Conservation (phyloP, 352 stramenopile species). For the Phytophthora ohioensis region DNA sequence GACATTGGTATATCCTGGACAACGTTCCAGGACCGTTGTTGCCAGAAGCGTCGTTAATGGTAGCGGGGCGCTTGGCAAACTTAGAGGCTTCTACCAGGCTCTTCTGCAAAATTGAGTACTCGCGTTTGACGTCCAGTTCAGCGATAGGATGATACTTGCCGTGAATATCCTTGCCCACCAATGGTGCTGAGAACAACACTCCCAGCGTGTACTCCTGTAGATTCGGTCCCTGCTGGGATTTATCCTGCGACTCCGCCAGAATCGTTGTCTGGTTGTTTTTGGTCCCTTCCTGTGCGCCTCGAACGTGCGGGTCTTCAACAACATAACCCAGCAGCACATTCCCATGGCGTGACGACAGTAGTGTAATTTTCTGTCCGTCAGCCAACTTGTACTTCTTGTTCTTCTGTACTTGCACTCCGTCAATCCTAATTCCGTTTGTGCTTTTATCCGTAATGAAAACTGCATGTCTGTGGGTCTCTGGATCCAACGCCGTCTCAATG, state of each 20-base stretch:
- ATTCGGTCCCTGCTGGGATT: conserved; percentile 63
- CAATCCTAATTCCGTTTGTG: conserved; percentile 77
- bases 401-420: conserved; percentile 62
- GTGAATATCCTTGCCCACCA: conserved; percentile 92
- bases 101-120: conserved; percentile 85
- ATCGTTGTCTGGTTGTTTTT: conserved; percentile 18
- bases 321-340: conserved; percentile 76
- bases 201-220: conserved; percentile 87
- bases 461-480: conserved; percentile 44
- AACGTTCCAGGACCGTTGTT: conserved; percentile 23
- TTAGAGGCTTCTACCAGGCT: conserved; percentile 79
- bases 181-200: conserved; percentile 94
- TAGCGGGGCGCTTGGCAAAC: conserved; percentile 55
- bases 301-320: conserved; percentile 78
- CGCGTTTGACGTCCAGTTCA: conserved; percentile 80
- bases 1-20: conserved; percentile 63
- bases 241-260: conserved; percentile 51
- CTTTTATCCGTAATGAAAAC: conserved; percentile 80
- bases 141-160: conserved; percentile 93
- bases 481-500: conserved; percentile 62
- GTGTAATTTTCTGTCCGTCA: conserved; percentile 76
- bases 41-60: conserved; percentile 18
- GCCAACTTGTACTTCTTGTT: conserved; percentile 56
- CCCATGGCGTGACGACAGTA: conserved; percentile 70
- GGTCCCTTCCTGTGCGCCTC: conserved; percentile 40